phyloP scores from a whole-genome alignment of 2,329 filamentous ascomycete genomes.

The Neonectria faginata region DNA sequence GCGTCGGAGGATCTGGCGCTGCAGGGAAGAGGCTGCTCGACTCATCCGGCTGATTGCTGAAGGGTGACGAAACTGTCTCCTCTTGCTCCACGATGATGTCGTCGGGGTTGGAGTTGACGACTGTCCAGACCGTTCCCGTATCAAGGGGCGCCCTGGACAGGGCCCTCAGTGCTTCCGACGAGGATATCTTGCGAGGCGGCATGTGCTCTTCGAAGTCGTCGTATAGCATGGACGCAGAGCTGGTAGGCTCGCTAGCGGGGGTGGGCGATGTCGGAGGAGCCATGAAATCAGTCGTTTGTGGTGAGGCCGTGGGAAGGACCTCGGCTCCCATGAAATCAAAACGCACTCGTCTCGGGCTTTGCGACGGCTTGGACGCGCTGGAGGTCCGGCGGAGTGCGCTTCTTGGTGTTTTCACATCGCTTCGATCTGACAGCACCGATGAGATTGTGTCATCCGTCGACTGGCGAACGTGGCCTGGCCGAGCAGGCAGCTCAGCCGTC shows the following conservation, averaged over 20 bases:
- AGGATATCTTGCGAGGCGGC: conserved; percentile 66
- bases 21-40: conserved; percentile 20
- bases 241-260: conserved; percentile 44
- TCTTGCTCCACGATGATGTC: conserved; percentile 38
- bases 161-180: conserved; percentile 65
- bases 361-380: conserved; percentile 61
- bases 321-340: conserved; percentile 71
- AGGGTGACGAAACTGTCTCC: conserved; percentile 27
- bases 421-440: conserved; percentile 65
- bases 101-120: conserved; percentile 55
- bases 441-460: conserved; percentile 62
- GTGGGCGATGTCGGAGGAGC: conserved; percentile 42
- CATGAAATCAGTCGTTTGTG: conserved; percentile 54
- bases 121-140: conserved; percentile 63
- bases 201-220: conserved; percentile 55
- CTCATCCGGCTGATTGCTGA: conserved; percentile 17
- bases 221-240: conserved; percentile 49
- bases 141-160: conserved; percentile 64
- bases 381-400: conserved; percentile 70
- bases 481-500: conserved; percentile 40
- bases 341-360: conserved; percentile 71
- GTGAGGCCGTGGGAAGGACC: conserved; percentile 70
- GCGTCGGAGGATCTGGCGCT: conserved; percentile 36
- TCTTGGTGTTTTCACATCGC: conserved; percentile 61
- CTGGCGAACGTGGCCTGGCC: conserved; percentile 53